Evolutionary conservation across 2,329 filamentous ascomycete genomes (phyloP), one percentile per base, ranked within the genome.

Genomic region (Xylaria arbuscula): DNA sequence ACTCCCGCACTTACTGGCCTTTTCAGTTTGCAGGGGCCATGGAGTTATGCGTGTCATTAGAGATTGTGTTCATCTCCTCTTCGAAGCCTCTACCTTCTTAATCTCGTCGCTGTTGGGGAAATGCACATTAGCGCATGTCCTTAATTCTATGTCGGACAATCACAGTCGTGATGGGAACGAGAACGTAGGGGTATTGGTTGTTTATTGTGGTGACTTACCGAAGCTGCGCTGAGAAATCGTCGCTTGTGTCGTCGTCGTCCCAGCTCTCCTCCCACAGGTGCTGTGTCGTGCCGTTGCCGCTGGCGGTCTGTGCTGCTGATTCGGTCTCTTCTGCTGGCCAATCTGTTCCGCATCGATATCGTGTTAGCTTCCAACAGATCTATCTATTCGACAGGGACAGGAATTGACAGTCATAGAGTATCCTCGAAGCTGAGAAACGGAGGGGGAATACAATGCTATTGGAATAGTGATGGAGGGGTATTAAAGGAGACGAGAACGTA

Each of bases 211-310:
- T 2, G 24, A 85, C 91, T 74, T 81, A 97, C 95, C 93, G 97
- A 78, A 99, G 84, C 85, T 98, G 95, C 77, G 92, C 89, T 13
- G 94, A 96, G 81, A 99, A 99, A 78, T 99, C 96, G 79, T 99
- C 96, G 76, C 88, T 96, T 73, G 93, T 96, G 82, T 98, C 96
- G 80, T 98, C 95, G 78, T 99, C 96, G 79, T 99, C 96, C 96
- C 96, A 99, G 86, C 94, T 98, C 86, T 99, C 96, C 83, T 99
- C 96, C 96, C 96, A 99, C 63, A 99, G 85, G 83, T 98, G 94
- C 80, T 87, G 83, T 72, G 85, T 86, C 68, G 90, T 88, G 77
- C 84, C 89, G 69, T 86, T 89, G 76, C 87, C 86, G 66, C 92
- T 72, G 34, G 70, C 65, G 5, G 73, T 66, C 56, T 75, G 71